Evolutionary conservation across 2,329 filamentous ascomycete genomes (phyloP), one percentile per base, ranked within the genome.

Genomic region (Talaromyces rugulosus): DNA sequence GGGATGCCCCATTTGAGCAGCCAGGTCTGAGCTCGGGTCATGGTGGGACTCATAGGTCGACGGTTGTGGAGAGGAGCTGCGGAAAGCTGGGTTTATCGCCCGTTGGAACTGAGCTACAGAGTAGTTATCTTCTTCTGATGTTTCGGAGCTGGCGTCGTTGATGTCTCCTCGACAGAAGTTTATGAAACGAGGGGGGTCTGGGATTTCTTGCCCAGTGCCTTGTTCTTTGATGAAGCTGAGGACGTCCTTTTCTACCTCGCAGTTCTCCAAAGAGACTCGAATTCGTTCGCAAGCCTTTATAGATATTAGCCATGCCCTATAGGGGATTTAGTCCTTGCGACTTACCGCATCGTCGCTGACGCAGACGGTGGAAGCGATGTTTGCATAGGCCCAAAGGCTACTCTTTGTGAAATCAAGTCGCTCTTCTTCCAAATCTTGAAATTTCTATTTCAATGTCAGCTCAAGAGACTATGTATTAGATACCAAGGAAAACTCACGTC

Each of bases 351-450:
- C 95, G 71, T 99, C 95, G 74, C 93, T 98, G 55, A 99, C 95
- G 72, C 95, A 99, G 11, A 98, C 95, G 0, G 94, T 98, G 0
- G 94, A 98, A 0, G 95, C 88, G 69, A 99, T 92, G 74, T 99
- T 99, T 61, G 95, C 94, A 78, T 98, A 99, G 14, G 89, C 94
- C 96, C 95, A 99, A 7, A 99, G 82, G 71, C 95, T 98, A 78
- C 91, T 96, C 82, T 98, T 99, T 67, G 92, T 93, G 73, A 96
- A 99, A 77, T 99, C 95, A 44, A 99, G 84, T 51, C 95, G 86
- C 78, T 99, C 95, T 75, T 99, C 96, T 78, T 99, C 95, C 12
- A 99, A 85, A 71, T 99, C 96, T 80, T 99, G 96, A 77, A 99
- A 99, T 81, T 98, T 99, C 82, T 96, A 62, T 12, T 47, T 30